Evolutionary conservation across 2,329 filamentous ascomycete genomes (phyloP).

Genomic region (Aspergillus sp.): DNA sequence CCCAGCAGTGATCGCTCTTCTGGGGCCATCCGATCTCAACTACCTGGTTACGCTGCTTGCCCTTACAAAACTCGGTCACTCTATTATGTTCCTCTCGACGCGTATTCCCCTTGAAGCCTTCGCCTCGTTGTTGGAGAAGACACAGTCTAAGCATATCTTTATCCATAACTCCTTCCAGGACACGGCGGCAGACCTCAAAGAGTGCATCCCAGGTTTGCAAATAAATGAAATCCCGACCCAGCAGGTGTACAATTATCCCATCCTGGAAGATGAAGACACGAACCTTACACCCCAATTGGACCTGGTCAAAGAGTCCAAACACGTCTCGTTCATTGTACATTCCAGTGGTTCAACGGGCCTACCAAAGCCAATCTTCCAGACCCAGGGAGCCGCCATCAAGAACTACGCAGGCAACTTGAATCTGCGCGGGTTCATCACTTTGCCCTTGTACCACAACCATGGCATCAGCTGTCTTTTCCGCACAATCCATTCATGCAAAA

Average conservation of each 20-base stretch:
- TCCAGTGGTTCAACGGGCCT: conserved; percentile 53
- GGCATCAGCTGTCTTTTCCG: conserved; percentile 50
- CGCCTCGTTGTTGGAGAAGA: conserved; percentile 39
- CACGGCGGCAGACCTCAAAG: conserved; percentile 15
- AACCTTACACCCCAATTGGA: conserved; percentile 19
- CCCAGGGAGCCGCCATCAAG: conserved; percentile 43
- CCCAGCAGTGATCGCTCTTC: conserved; percentile 39
- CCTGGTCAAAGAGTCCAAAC: conserved; percentile 18
- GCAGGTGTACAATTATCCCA: conserved; percentile 13
- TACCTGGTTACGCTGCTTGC: conserved; percentile 49
- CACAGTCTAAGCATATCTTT: conserved; percentile 30
- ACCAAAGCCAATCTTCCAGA: conserved; percentile 56
- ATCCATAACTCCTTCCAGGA: conserved; percentile 19
- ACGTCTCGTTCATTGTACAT: conserved; percentile 41
- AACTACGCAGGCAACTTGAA: conserved; percentile 42
- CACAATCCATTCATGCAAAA: conserved; percentile 44
- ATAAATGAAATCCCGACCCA: conserved; percentile 21
- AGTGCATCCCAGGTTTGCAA: conserved; percentile 13
- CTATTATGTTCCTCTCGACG: conserved; percentile 48
- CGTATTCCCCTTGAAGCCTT: conserved; percentile 47
- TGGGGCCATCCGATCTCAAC: conserved; percentile 48
- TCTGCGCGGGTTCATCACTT: conserved; percentile 46
- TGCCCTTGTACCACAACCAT: conserved; percentile 54
- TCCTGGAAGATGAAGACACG: conserved; percentile 12
- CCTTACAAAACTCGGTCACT: conserved; percentile 48